Conservation (phyloP, 2,329 filamentous ascomycete genomes). For the Phialocephala subalpina region DNA sequence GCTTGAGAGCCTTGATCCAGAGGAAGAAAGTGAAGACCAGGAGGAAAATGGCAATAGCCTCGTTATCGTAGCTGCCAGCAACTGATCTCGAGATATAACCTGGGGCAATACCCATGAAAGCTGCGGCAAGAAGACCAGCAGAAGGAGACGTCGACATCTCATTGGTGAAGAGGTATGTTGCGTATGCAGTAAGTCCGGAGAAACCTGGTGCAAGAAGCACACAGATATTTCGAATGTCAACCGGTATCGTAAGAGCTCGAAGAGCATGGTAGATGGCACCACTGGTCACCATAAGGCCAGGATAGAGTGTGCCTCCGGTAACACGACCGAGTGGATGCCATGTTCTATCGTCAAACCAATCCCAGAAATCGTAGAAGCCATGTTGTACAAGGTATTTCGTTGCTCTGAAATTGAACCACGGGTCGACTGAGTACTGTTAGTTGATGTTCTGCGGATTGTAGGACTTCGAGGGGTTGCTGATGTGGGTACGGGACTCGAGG, state of each 20-base stretch:
- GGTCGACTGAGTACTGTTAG: conserved; percentile 76
- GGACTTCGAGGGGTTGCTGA: conserved; percentile 36
- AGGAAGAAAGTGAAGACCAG: conserved; percentile 98
- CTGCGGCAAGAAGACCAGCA: conserved; percentile 90
- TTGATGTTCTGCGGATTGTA: conserved; percentile 26
- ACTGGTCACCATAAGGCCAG: conserved; percentile 98
- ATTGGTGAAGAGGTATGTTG: conserved; percentile 92
- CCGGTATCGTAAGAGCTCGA: conserved; percentile 85
- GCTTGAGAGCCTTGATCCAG: conserved; percentile 98
- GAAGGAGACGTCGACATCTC: conserved; percentile 98
- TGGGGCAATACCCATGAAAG: conserved; percentile 96
- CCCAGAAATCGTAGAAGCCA: conserved; percentile 99
- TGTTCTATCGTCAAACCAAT: conserved; percentile 99
- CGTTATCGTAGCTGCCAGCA: conserved; percentile 98
- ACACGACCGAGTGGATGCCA: conserved; percentile 99
- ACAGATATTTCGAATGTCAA: conserved; percentile 99
- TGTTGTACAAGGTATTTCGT: conserved; percentile 97
- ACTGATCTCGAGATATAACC: conserved; percentile 98
- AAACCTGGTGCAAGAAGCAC: conserved; percentile 94
- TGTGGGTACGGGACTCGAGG: conserved; percentile 28
- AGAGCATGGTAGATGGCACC: conserved; percentile 96
- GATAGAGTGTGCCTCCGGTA: conserved; percentile 98
- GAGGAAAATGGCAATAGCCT: conserved; percentile 98
- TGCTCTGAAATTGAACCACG: conserved; percentile 99
- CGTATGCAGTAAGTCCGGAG: conserved; percentile 92